Evolutionary conservation across 495 filamentous ascomycete genomes (phyloP).

Genomic region (Podospora anserina): DNA sequence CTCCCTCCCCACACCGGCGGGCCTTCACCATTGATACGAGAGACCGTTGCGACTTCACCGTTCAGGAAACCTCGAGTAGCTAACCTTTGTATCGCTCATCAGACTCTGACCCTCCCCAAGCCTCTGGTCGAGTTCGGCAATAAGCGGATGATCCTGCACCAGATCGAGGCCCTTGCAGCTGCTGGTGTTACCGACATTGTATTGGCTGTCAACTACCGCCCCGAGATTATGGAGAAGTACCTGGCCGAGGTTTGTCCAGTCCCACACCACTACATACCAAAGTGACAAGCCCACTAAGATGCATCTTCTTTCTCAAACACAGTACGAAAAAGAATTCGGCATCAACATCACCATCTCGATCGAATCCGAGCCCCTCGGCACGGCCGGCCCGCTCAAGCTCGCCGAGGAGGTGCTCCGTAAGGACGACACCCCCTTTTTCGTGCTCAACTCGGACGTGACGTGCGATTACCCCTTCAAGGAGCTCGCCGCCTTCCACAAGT

Average conservation of each 20-base stretch:
- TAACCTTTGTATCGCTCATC: conserved; percentile 21
- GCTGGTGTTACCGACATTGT: conserved; percentile 98
- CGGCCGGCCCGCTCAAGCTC: conserved; percentile 92
- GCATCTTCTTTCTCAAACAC: conserved; percentile 2
- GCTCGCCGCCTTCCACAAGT: conserved; percentile 85
- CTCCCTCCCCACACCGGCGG: neutral
- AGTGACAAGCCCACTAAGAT: conserved; percentile 8
- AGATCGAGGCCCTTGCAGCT: conserved; percentile 90
- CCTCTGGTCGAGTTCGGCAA: conserved; percentile 98
- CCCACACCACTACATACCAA: conserved; percentile 15
- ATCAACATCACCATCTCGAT: conserved; percentile 96
- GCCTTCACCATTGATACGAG: neutral
- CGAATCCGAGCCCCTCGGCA: conserved; percentile 92
- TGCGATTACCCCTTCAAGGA: conserved; percentile 96
- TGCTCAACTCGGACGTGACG: conserved; percentile 98
- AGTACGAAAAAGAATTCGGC: conserved; percentile 90
- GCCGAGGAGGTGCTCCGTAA: conserved; percentile 92
- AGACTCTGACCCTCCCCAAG: conserved; percentile 97
- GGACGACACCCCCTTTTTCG: conserved; percentile 93
- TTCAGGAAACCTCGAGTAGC: conserved; percentile 13
- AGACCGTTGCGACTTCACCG: neutral
- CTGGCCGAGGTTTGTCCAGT: conserved; percentile 45
- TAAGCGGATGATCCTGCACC: conserved; percentile 98
- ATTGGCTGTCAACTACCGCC: conserved; percentile 96
- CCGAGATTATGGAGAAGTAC: conserved; percentile 83